phyloP scores from a whole-genome alignment of 2,329 filamentous ascomycete genomes.

The Aspergillus sp. region DNA sequence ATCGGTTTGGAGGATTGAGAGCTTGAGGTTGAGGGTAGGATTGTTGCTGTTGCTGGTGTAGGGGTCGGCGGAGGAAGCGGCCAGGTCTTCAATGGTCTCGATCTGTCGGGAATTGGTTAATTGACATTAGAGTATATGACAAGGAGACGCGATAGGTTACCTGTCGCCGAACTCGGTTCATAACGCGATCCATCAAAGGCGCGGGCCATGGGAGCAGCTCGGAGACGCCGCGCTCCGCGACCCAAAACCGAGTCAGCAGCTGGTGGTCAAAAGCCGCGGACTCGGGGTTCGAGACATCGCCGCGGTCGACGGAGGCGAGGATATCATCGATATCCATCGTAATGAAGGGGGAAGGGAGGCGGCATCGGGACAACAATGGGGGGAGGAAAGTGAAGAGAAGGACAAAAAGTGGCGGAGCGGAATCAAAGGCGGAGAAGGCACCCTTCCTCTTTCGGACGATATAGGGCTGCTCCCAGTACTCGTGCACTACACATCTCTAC shows the following conservation, averaged over 20 bases:
- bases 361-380: neutral
- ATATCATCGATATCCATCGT: slow-evolving; percentile 79
- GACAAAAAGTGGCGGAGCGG: slow-evolving; percentile 18
- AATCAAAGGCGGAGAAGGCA: slow-evolving; percentile 10
- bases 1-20: slow-evolving; percentile 96
- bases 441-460: slow-evolving; percentile 4
- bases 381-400: slow-evolving; percentile 1
- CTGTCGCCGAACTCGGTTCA: slow-evolving; percentile 67
- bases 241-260: slow-evolving; percentile 85
- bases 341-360: neutral
- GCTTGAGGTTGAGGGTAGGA: slow-evolving; percentile 83
- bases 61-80: slow-evolving; percentile 44
- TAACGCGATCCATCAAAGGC: slow-evolving; percentile 77
- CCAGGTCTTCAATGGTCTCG: slow-evolving; percentile 64
- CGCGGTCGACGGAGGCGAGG: slow-evolving; percentile 68
- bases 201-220: slow-evolving; percentile 81
- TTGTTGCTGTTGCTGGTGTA: slow-evolving; percentile 72
- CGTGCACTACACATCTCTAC: neutral
- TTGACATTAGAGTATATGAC: neutral
- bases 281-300: slow-evolving; percentile 42
- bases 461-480: neutral
- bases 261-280: slow-evolving; percentile 68
- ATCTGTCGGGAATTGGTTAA: slow-evolving; percentile 43
- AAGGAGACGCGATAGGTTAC: slow-evolving; percentile 22
- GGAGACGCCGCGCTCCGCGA: slow-evolving; percentile 84